Percentiles rank a stretch among this genome's conserved stretches.
These are phyloP conservation scores for Termitomyces sp. DNA, from an alignment of 1,284 basidiomycete species.

Conservation along the genomic window DNA sequence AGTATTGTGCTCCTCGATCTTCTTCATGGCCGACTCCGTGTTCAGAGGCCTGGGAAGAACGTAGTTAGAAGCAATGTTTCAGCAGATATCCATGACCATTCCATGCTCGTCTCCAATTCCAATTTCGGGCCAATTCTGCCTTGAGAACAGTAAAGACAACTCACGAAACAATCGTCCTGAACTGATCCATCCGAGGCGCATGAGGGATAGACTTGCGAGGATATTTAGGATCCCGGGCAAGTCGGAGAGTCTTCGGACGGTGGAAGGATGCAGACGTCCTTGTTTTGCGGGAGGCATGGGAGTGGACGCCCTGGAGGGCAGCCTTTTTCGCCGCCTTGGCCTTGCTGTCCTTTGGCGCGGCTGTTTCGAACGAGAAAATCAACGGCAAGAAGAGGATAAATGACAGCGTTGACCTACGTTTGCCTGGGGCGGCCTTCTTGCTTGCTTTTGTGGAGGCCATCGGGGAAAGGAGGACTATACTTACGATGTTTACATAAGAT, in stretches of 20 bases:
- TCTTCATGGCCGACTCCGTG: slow-evolving; percentile 90
- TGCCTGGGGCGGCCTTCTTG: slow-evolving; percentile 53
- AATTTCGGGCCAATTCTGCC: neutral
- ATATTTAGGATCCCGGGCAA: slow-evolving; percentile 87
- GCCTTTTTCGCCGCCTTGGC: slow-evolving; percentile 97
- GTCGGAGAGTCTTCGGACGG: slow-evolving; percentile 91
- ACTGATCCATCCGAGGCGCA: slow-evolving; percentile 96
- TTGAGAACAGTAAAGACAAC: slow-evolving; percentile 23
- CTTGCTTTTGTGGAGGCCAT: slow-evolving; percentile 62
- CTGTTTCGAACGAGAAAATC: slow-evolving; percentile 23
- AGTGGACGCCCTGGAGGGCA: slow-evolving; percentile 82
- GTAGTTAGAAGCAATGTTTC: neutral
- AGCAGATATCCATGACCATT: neutral
- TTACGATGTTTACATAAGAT: slow-evolving; percentile 19
- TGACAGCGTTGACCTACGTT: slow-evolving; percentile 25
- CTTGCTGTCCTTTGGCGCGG: slow-evolving; percentile 60
- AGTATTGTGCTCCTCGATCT: slow-evolving; percentile 99
- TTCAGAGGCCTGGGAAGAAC: slow-evolving; percentile 55
- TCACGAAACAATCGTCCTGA: slow-evolving; percentile 87
- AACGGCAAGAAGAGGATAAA: neutral
- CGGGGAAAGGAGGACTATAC: slow-evolving; percentile 15
- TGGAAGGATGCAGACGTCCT: slow-evolving; percentile 91
- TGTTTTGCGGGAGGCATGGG: slow-evolving; percentile 77
- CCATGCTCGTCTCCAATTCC: neutral
- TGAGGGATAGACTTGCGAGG: slow-evolving; percentile 92